Percentiles rank a stretch among this genome's conserved stretches.
These are phyloP conservation scores for Ceratocystis destructans DNA, from an alignment of 2,329 filamentous ascomycete species.

Conservation along the genomic window DNA sequence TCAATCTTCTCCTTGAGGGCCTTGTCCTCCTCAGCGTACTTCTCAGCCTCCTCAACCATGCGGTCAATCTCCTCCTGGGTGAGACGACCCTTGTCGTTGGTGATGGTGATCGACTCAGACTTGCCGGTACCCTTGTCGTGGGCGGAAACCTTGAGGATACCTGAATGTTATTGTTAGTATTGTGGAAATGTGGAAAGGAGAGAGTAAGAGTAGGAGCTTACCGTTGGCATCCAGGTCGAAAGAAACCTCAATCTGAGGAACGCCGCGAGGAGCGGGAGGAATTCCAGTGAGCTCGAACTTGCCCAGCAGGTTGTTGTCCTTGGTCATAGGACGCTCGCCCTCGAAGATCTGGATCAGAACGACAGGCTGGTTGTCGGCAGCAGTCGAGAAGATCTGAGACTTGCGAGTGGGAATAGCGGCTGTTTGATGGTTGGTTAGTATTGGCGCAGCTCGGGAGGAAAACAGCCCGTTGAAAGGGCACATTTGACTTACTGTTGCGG, in stretches of 20 bases:
- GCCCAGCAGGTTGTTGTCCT: conserved; percentile 93
- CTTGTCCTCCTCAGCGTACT: conserved; percentile 99
- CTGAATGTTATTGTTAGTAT: conserved; percentile 1
- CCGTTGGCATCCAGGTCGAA: conserved; percentile 98
- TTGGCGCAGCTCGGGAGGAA: neutral
- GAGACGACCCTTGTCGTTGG: conserved; percentile 97
- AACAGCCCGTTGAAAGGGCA: neutral
- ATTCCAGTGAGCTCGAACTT: conserved; percentile 98
- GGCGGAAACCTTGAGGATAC: conserved; percentile 87
- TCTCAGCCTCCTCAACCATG: conserved; percentile 97
- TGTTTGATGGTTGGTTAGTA: conserved; percentile 7
- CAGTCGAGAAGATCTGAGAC: conserved; percentile 95
- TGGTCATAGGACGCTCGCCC: conserved; percentile 85
- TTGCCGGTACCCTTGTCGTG: conserved; percentile 98
- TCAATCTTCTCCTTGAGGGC: conserved; percentile 93
- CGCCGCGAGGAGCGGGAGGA: conserved; percentile 84
- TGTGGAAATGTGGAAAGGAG: no score
- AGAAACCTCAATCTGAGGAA: conserved; percentile 95
- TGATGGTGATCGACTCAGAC: conserved; percentile 94
- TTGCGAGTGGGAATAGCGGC: conserved; percentile 85
- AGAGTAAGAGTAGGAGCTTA: neutral
- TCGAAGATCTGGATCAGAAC: conserved; percentile 93
- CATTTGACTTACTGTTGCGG: conserved; percentile 49
- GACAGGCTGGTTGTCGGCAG: conserved; percentile 90
- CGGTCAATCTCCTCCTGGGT: conserved; percentile 95